Percentiles rank a stretch among this genome's conserved stretches.
Conservation (phyloP, 2,329 filamentous ascomycete genomes). For the Apiospora aurea region DNA sequence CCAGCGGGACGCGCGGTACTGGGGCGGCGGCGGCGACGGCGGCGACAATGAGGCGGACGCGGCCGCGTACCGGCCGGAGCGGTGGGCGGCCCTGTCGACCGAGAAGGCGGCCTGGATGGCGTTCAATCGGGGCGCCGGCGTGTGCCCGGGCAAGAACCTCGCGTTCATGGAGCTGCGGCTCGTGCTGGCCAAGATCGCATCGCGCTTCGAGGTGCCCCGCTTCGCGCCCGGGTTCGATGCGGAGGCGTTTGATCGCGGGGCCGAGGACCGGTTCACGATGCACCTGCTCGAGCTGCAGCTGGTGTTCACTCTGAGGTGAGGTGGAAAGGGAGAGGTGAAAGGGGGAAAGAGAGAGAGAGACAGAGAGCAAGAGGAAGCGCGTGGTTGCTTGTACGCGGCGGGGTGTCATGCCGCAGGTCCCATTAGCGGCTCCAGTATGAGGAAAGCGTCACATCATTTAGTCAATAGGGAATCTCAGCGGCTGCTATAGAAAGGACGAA, state of each 20-base stretch:
- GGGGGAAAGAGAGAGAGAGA: too few relatives aligned
- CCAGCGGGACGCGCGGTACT: conserved; percentile 36
- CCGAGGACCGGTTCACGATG: conserved; percentile 33
- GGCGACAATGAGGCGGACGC: conserved; percentile 31
- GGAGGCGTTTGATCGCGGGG: conserved; percentile 33
- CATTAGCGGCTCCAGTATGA: neutral
- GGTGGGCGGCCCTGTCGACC: conserved; percentile 33
- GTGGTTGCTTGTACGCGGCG: neutral
- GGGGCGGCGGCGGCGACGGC: conserved; percentile 25
- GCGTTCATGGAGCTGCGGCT: conserved; percentile 34
- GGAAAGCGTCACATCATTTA: neutral
- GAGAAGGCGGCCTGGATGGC: conserved; percentile 34
- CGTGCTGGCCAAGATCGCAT: conserved; percentile 29
- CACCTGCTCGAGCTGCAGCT: conserved; percentile 29
- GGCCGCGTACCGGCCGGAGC: conserved; percentile 33
- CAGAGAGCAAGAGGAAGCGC: too few relatives aligned
- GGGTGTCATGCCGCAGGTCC: neutral
- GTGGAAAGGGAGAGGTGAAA: neutral
- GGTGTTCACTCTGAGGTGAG: conserved; percentile 26
- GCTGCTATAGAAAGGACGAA: neutral
- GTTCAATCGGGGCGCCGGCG: conserved; percentile 32
- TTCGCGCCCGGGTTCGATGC: conserved; percentile 36
- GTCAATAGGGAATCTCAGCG: neutral
- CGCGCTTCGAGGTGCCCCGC: conserved; percentile 31
- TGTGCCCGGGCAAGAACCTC: conserved; percentile 36